Base-by-base conservation (phyloP, 2,329 filamentous ascomycete species). In the Ascochyta lentis region DNA sequence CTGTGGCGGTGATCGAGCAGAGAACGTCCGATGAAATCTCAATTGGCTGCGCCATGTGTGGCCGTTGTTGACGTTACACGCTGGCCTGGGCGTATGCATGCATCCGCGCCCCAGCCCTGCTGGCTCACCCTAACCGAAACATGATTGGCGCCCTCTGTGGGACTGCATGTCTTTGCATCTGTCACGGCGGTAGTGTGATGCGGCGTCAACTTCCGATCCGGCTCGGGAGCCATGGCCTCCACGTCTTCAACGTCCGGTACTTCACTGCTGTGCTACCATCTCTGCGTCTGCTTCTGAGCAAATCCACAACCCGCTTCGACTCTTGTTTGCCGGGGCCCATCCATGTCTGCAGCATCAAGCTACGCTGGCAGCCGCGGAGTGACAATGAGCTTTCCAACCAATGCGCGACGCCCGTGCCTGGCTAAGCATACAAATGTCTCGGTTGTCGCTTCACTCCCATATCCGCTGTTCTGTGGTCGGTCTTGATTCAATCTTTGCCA, bases 281-380 rank as follows among this genome's bases (percentile, higher is more conserved):
- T 54, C 41, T 61, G 61, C 52, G 16, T 48, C 49, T 38, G 38
- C 51, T 24, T 55, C 49, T 42, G 41, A 46, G 47, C 56, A 43
- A 50, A 39, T 41, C 58, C 46, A 57, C 59, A 52, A 58, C 38
- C 57, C 56, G 24, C 58, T 44, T 49, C 43, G 38, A 34, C 44
- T 8, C 16, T 64, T 75, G 74, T 70, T 74, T 67, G 64, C 53
- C 58, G 31, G 16, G 16, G 34, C 24, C 43, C 49, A 44, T 52
- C 26, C 39, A 54, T 31, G 39, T 35, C 39, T 51, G 63, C 66
- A 69, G 53, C 58, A 57, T 66, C 64, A 65, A 60, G 61, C 56
- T 65, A 66, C 56, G 68, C 63, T 73, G 69, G 69, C 72, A 70
- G 66, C 64, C 64, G 69, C 42, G 34, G 55, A 53, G 63, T 71